Evolutionary conservation across 768 basidiomycete genomes (phyloP).

Genomic region (Amanita polypyramis): DNA sequence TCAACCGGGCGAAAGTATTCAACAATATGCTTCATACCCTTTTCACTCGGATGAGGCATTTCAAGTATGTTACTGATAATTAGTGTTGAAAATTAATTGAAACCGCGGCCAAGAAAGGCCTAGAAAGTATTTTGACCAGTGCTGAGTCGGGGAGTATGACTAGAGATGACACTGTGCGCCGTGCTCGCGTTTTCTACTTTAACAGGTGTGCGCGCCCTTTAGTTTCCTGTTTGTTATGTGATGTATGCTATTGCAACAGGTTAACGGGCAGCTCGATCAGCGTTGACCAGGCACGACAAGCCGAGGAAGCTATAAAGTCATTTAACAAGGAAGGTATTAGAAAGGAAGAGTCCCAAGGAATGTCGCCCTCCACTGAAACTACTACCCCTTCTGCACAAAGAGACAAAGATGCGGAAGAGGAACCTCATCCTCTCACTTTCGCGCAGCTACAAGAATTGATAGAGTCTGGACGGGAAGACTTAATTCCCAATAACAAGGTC

Average conservation of each 20-base stretch:
- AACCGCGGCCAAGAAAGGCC: conserved; percentile 44
- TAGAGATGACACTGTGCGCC: conserved; percentile 36
- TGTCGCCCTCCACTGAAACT: background rate
- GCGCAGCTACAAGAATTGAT: conserved; percentile 62
- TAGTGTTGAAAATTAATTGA: conserved; percentile 1
- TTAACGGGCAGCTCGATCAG: conserved; percentile 31
- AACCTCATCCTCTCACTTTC: conserved; percentile 47
- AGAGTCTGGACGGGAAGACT: conserved; percentile 56
- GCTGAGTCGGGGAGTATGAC: conserved; percentile 26
- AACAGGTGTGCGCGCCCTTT: conserved; percentile 31
- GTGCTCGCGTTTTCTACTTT: conserved; percentile 63
- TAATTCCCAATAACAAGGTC: conserved; percentile 70
- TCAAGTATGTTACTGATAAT: conserved; percentile 32
- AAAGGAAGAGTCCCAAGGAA: background rate
- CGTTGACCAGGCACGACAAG: conserved; percentile 29
- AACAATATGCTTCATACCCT: conserved; percentile 31
- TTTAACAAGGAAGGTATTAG: background rate
- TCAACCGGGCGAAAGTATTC: conserved; percentile 7
- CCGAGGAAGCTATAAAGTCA: conserved; percentile 15
- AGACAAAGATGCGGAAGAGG: conserved; percentile 10
- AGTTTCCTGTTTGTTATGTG: background rate
- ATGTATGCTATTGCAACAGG: conserved; percentile 13
- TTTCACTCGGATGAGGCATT: conserved; percentile 50
- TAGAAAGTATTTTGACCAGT: conserved; percentile 38
- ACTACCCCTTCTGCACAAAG: conserved; percentile 4